Evolutionary conservation across 495 filamentous ascomycete species (phyloP), one percentile per base, ranked within the genome.

Genomic region (Filosporella fistucella): DNA sequence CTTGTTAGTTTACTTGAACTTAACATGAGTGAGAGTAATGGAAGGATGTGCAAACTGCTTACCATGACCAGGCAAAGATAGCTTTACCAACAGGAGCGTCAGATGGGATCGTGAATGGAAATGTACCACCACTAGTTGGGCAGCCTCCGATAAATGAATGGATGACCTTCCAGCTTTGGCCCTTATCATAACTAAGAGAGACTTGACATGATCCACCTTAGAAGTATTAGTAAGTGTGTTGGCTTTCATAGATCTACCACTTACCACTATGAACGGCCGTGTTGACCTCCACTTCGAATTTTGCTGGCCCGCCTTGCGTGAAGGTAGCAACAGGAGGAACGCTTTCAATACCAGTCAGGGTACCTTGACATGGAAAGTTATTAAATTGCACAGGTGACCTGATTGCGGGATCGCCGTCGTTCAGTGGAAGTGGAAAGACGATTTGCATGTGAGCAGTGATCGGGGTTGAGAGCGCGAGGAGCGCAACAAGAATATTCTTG

Each of bases 151-250:
- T 70, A 58, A 78, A 82, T 18, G 74, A 76, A 63, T 83, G 74
- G 63, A 88, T 76, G 47, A 84, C 84, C 37, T 68, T 76, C 66
- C 81, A 87, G 14, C 73, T 71, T 20, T 56, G 63, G 12, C 78
- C 82, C 36, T 72, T 62, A 62, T 88, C 82, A 63, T 82, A 84
- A 36, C 74, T 79, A 24, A 88, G 63, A 0, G 72, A 67, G 23
- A 75, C 66, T 60, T 88, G 84, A 61, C 84, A 88, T 17, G 70
- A 76, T 14, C 84, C 84, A 29, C 84, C 84, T n/a, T n/a, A n/a
- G n/a, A n/a, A n/a, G n/a, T n/a, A n/a, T n/a, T n/a, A n/a, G n/a
- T n/a, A n/a, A n/a, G n/a, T n/a, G n/a, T n/a, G n/a, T n/a, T n/a
- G n/a, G n/a, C n/a, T n/a, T n/a, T n/a, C n/a, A n/a, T n/a, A n/a